A percentile compares a stretch with the other conserved stretches of the same genome.
Conservation (phyloP, 768 basidiomycete genomes). For the Suillus placidus region DNA sequence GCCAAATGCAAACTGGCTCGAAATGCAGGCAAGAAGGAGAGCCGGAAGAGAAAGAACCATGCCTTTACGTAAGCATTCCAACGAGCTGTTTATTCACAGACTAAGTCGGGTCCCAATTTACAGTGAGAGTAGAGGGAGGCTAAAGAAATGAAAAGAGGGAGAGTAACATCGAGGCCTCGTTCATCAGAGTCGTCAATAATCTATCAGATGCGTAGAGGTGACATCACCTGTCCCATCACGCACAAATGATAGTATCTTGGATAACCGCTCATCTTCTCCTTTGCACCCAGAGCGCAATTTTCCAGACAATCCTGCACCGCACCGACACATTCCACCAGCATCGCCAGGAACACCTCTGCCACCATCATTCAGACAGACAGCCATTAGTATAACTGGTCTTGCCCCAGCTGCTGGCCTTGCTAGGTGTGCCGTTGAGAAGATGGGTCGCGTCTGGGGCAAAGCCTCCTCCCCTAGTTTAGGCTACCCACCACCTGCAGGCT, state of each 20-base stretch:
- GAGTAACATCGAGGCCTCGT: slow-evolving; percentile 12
- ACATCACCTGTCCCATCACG: slow-evolving; percentile 28
- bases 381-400: slow-evolving; percentile 72
- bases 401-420: slow-evolving; percentile 76
- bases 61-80: slow-evolving; percentile 56
- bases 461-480: slow-evolving; percentile 39
- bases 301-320: slow-evolving; percentile 32
- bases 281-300: slow-evolving; percentile 31
- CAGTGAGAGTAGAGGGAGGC: slow-evolving; percentile 53
- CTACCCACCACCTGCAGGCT: slow-evolving; percentile 49
- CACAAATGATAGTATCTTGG: slow-evolving; percentile 29
- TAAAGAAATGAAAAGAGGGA: slow-evolving; percentile 47
- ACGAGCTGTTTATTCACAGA: neutral
- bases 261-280: slow-evolving; percentile 34
- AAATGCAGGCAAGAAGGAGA: slow-evolving; percentile 81
- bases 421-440: slow-evolving; percentile 75
- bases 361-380: slow-evolving; percentile 57
- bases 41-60: slow-evolving; percentile 74
- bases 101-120: neutral
- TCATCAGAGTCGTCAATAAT: neutral
- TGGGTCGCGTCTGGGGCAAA: slow-evolving; percentile 65
- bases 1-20: slow-evolving; percentile 74
- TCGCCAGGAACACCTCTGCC: slow-evolving; percentile 22
- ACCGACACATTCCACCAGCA: slow-evolving; percentile 12
- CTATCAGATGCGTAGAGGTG: too few relatives aligned